Evolutionary conservation across 371 early-diverging fungal genomes (phyloP).

Genomic region (Cokeromyces recurvatus): DNA sequence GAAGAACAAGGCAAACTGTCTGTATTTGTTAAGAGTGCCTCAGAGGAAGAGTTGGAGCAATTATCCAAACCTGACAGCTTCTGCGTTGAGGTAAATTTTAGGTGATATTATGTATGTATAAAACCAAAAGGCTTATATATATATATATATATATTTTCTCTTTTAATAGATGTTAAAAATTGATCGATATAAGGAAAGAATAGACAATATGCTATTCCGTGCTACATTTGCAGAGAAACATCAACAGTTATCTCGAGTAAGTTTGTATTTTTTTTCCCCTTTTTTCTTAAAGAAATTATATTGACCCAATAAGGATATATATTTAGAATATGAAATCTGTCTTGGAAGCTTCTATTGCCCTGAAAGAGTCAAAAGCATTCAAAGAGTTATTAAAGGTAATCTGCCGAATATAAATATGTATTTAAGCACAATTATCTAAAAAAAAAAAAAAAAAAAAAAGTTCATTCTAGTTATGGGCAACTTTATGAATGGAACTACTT

Average conservation of each 20-base stretch:
- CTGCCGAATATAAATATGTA: background rate
- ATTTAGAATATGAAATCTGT: constrained; percentile 46
- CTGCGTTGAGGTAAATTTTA: constrained; percentile 78
- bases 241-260: constrained; percentile 63
- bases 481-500: constrained; percentile 85
- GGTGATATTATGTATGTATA: constrained; percentile 18
- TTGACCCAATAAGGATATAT: too few species aligned
- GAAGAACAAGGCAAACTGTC: constrained; percentile 74
- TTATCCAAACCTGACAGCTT: constrained; percentile 82
- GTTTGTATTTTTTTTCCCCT: background rate
- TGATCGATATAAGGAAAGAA: constrained; percentile 73
- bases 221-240: constrained; percentile 73
- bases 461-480: constrained; percentile 86
- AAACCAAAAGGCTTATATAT: background rate
- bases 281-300: too few species aligned
- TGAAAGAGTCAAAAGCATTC: constrained; percentile 51
- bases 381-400: constrained; percentile 51
- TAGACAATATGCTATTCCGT: constrained; percentile 74
- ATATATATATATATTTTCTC: too few species aligned
- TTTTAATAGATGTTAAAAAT: constrained; percentile 85
- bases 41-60: constrained; percentile 57
- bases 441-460: too few species aligned
- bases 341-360: constrained; percentile 47
- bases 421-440: background rate
- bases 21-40: constrained; percentile 61